A percentile compares a stretch with the other conserved stretches of the same genome.
Evolutionary conservation across 305 asterid species (phyloP).

Genomic region (Rubia tinctorum): DNA sequence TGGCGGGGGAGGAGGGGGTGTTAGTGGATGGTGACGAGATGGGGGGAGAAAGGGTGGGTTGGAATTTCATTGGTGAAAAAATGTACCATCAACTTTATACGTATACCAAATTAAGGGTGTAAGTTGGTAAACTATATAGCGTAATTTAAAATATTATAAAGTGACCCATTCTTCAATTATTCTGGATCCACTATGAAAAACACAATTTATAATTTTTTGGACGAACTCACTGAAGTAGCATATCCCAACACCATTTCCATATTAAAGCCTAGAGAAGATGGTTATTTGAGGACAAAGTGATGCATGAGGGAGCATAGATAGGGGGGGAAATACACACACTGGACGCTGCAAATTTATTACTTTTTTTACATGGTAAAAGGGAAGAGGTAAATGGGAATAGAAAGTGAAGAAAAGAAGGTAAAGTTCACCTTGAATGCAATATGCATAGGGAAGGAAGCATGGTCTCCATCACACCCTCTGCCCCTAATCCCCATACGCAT

Average conservation of each 20-base stretch:
- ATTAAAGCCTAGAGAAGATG: background rate
- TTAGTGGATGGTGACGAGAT: too few relatives aligned
- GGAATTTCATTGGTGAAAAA: too few relatives aligned
- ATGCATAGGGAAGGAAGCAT: constrained; percentile 20
- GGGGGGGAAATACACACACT: background rate
- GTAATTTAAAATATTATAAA: too few relatives aligned
- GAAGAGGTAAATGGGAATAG: background rate
- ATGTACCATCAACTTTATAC: too few relatives aligned
- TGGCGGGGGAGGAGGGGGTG: too few relatives aligned
- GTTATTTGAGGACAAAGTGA: background rate
- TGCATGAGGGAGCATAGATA: background rate
- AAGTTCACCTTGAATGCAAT: constrained; percentile 44
- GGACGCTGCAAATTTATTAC: background rate
- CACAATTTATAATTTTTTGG: too few relatives aligned
- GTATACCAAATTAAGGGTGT: too few relatives aligned
- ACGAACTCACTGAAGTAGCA: too few relatives aligned
- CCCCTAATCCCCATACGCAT: constrained; percentile 27
- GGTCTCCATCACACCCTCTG: constrained; percentile 39
- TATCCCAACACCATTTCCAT: background rate
- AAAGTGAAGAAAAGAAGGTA: constrained; percentile 6
- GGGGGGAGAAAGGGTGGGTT: too few relatives aligned
- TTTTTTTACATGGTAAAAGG: background rate
- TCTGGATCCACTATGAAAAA: too few relatives aligned
- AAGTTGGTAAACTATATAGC: too few relatives aligned
- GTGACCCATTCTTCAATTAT: too few relatives aligned